These are phyloP conservation scores for Mycena indigotica DNA, from an alignment of 768 basidiomycete genomes.

Conservation along the genomic window DNA sequence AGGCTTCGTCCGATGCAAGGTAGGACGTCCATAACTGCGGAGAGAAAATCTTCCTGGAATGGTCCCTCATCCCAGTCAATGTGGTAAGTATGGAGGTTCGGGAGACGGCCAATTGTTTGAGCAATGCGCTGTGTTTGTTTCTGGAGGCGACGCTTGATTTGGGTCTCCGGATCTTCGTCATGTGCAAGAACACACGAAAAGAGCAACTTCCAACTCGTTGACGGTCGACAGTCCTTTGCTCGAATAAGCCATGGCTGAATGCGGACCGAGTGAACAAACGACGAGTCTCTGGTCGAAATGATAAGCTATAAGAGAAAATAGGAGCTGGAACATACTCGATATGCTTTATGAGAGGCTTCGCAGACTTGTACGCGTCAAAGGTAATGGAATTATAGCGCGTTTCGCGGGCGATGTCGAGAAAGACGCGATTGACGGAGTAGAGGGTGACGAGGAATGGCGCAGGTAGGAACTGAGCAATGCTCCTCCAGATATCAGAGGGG, in stretches of 20 bases:
- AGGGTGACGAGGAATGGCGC: constrained; percentile 24
- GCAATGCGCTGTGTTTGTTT: constrained; percentile 40
- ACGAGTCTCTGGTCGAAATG: constrained; percentile 26
- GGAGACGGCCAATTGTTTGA: constrained; percentile 35
- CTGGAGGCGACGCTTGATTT: constrained; percentile 36
- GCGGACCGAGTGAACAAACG: constrained; percentile 36
- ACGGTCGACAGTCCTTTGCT: constrained; percentile 33
- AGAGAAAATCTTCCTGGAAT: constrained; percentile 41
- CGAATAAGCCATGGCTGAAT: constrained; percentile 46
- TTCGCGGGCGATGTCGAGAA: constrained; percentile 66
- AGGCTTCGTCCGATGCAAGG: constrained; percentile 34
- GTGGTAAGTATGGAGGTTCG: constrained; percentile 38
- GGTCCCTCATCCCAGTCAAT: constrained; percentile 43
- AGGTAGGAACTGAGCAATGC: constrained; percentile 31
- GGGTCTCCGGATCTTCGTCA: constrained; percentile 35
- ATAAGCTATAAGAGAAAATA: neutral
- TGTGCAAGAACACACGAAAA: constrained; percentile 35
- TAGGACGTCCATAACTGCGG: constrained; percentile 40
- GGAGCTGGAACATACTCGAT: constrained; percentile 28
- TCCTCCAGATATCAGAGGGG: constrained; percentile 32
- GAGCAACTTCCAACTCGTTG: constrained; percentile 33
- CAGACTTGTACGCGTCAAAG: constrained; percentile 31
- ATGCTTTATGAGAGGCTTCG: constrained; percentile 33
- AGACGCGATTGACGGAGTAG: constrained; percentile 95
- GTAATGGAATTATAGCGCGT: constrained; percentile 25